These are phyloP conservation scores for Colletotrichum tanaceti DNA, from an alignment of 2,329 filamentous ascomycete species.

Conservation along the genomic window DNA sequence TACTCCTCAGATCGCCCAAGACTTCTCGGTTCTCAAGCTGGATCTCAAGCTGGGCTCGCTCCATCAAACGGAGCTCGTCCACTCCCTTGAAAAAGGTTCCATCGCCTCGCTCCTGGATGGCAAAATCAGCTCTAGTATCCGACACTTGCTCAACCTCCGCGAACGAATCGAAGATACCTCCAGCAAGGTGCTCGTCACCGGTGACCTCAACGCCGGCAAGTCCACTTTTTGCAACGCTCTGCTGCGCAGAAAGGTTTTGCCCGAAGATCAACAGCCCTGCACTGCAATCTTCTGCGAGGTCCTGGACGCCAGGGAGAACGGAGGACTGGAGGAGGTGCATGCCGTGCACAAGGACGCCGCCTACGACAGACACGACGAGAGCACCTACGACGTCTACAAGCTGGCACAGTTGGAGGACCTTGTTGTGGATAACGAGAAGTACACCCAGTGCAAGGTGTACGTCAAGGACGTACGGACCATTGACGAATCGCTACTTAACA, in stretches of 20 bases:
- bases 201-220: conserved; percentile 96
- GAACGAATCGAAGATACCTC: conserved; percentile 97
- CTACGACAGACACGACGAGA: conserved; percentile 92
- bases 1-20: conserved; percentile 91
- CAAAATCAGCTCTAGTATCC: conserved; percentile 93
- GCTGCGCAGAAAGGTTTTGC: conserved; percentile 88
- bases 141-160: conserved; percentile 85
- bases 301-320: conserved; percentile 90
- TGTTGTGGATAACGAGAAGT: conserved; percentile 87
- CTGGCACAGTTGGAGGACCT: conserved; percentile 86
- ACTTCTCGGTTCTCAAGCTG: conserved; percentile 95
- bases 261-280: conserved; percentile 97
- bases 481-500: conserved; percentile 94
- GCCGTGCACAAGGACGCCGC: conserved; percentile 83
- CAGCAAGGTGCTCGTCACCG: conserved; percentile 95
- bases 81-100: conserved; percentile 92
- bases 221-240: conserved; percentile 99
- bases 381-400: conserved; percentile 89
- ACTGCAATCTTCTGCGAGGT: conserved; percentile 99
- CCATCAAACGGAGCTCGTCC: conserved; percentile 89
- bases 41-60: conserved; percentile 90
- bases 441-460: conserved; percentile 97
- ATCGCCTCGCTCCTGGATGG: conserved; percentile 92
- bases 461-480: conserved; percentile 89
- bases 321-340: conserved; percentile 92